phyloP scores from a whole-genome alignment of 164 flowering plant species.

The Berberis thunbergii region DNA sequence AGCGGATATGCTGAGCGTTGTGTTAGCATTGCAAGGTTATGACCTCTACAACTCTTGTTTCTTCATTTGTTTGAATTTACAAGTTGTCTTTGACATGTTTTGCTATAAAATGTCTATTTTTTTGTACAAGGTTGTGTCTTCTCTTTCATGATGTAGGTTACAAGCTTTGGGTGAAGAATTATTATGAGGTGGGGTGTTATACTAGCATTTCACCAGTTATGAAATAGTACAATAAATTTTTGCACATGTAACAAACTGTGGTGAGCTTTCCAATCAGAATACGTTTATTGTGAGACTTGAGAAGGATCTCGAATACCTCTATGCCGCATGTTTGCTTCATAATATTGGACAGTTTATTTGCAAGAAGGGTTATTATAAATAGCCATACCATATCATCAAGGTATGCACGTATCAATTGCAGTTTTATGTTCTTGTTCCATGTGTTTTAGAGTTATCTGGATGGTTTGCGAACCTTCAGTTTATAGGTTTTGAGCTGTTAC shows the following conservation, averaged over 20 bases:
- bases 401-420: slow-evolving; percentile 18
- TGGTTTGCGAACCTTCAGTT: background rate
- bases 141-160: background rate
- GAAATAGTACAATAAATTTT: slow-evolving; percentile 40
- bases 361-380: slow-evolving; percentile 63
- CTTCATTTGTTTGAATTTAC: background rate
- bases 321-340: slow-evolving; percentile 79
- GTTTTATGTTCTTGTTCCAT: background rate
- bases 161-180: background rate
- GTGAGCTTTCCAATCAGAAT: slow-evolving; percentile 15
- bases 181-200: background rate
- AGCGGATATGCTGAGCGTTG: slow-evolving; percentile 22
- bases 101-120: background rate
- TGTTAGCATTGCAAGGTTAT: slow-evolving; percentile 48
- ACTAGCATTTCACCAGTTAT: slow-evolving; percentile 7
- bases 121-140: background rate
- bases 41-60: background rate
- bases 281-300: slow-evolving; percentile 20
- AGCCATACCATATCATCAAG: slow-evolving; percentile 45
- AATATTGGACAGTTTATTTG: slow-evolving; percentile 47
- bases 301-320: slow-evolving; percentile 63
- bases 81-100: too few species aligned
- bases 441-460: background rate
- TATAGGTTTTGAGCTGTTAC: background rate
- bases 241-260: slow-evolving; percentile 33